Conservation (phyloP, 257 asterid species). For the Ilex asprella region DNA sequence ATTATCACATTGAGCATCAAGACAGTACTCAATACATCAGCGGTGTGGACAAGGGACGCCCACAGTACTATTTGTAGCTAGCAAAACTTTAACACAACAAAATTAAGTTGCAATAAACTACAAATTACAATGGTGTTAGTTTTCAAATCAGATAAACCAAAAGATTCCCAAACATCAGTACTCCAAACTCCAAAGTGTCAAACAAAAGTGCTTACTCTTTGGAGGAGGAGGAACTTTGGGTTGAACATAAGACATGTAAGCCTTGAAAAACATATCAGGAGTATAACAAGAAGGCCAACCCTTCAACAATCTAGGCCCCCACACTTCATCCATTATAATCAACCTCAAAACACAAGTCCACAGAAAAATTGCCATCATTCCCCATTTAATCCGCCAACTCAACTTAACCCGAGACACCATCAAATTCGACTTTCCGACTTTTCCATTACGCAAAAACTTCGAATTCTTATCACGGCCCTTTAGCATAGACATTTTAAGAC, state of each 20-base stretch:
- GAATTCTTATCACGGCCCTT: no score
- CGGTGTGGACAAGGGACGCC: not conserved
- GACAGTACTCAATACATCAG: not conserved
- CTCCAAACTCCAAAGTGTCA: not conserved
- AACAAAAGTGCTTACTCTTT: not conserved
- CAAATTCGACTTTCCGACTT: no score
- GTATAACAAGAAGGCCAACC: slow-evolving; percentile 1
- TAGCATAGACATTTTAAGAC: no score
- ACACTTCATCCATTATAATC: not conserved
- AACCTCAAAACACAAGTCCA: not conserved
- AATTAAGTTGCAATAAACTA: no score
- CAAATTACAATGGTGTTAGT: no score
- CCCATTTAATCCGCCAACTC: no score
- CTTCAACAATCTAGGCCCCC: slow-evolving; percentile 2
- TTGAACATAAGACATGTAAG: not conserved
- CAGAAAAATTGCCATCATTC: not conserved
- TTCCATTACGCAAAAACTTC: no score
- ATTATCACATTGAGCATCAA: not conserved
- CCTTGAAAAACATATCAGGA: not conserved
- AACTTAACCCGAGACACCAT: no score
- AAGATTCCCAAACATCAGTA: not conserved
- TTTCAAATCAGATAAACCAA: not conserved
- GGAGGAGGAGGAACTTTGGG: not conserved
- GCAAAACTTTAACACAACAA: no score
- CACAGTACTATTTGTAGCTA: no score